phyloP scores from a whole-genome alignment of 2,329 filamentous ascomycete species.

The Fusarium clavum region DNA sequence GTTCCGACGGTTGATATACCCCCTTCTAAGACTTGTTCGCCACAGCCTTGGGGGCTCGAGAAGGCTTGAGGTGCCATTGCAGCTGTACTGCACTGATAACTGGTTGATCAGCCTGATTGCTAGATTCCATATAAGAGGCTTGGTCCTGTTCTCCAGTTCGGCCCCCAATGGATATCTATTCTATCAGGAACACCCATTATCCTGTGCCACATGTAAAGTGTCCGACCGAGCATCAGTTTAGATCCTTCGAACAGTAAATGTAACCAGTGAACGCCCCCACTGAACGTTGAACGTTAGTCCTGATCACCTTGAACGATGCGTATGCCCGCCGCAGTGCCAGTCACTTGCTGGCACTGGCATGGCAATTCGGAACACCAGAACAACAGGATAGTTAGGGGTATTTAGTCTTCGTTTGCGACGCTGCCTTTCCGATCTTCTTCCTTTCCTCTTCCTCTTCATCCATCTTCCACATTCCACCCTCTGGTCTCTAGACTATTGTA shows the following conservation, averaged over 20 bases:
- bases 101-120: conserved; percentile 9
- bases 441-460: neutral
- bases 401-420: neutral
- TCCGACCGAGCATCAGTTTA: neutral
- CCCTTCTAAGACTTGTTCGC: neutral
- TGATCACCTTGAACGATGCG: conserved; percentile 9
- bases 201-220: conserved; percentile 24
- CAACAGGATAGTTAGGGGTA: conserved; percentile 2
- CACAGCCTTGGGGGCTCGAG: neutral
- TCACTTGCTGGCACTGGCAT: conserved; percentile 17
- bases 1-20: conserved; percentile 7
- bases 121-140: neutral
- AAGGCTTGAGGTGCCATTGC: conserved; percentile 6
- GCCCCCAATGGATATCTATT: conserved; percentile 10
- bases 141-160: neutral
- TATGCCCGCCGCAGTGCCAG: conserved; percentile 27
- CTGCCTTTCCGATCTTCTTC: neutral
- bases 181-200: neutral
- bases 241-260: neutral
- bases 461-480: neutral
- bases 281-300: neutral
- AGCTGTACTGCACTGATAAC: neutral
- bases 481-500: neutral
- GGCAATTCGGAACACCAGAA: neutral
- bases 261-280: neutral